phyloP scores from a whole-genome alignment of 108 stramenopile genomes.

The Cyclotella kingstonii region DNA sequence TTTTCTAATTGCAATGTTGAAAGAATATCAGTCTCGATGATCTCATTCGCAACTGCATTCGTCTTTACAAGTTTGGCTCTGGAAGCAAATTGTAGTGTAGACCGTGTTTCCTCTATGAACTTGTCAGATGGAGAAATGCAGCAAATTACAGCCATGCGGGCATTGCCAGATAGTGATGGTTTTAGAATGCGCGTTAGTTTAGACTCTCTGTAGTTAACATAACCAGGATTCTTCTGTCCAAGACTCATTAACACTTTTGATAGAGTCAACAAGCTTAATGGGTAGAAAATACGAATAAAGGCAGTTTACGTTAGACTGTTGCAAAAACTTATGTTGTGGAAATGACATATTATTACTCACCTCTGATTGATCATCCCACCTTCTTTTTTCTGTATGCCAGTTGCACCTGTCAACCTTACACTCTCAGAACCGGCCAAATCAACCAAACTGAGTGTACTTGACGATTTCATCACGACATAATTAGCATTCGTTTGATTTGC shows the following conservation, averaged over 20 bases:
- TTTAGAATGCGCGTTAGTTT: conserved; percentile 98
- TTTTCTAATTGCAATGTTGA: conserved; percentile 23
- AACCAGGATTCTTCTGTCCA: conserved; percentile 47
- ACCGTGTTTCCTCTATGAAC: conserved; percentile 96
- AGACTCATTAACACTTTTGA: conserved; percentile 67
- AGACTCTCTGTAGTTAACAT: conserved; percentile 98
- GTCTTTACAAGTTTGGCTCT: conserved; percentile 99
- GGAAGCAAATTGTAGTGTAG: conserved; percentile 96
- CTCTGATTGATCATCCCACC: conserved; percentile 98
- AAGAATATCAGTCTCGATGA: conserved; percentile 49
- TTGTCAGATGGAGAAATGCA: conserved; percentile 96
- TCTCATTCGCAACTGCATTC: conserved; percentile 97
- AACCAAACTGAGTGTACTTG: conserved; percentile 72
- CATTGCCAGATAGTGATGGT: conserved; percentile 89
- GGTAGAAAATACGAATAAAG: neutral
- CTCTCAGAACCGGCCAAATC: conserved; percentile 90
- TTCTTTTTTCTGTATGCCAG: conserved; percentile 95
- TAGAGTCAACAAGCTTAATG: conserved; percentile 62
- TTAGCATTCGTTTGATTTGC: neutral
- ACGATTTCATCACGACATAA: conserved; percentile 26
- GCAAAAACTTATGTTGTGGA: neutral
- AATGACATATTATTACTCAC: conserved; percentile 17
- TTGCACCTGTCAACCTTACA: conserved; percentile 86
- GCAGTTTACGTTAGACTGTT: neutral
- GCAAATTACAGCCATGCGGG: conserved; percentile 80